A percentile compares a stretch with the other conserved stretches of the same genome.
Conservation (phyloP, 345 rosid genomes). For the Lepidium aucheri region DNA sequence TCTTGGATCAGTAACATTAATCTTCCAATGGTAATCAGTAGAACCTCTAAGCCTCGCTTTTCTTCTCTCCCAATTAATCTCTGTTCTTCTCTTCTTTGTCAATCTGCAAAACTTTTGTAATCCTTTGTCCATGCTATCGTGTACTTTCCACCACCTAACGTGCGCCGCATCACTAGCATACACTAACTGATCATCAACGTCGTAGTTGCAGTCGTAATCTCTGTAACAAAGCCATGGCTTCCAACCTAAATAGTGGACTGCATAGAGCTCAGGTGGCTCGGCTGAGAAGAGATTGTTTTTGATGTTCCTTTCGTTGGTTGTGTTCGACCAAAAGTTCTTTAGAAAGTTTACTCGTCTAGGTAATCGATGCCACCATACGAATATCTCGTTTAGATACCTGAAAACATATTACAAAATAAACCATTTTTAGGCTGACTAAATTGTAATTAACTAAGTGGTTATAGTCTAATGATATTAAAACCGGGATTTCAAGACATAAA, state of each 20-base stretch:
- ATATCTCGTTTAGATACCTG: conserved; percentile 64
- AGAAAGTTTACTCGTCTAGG: conserved; percentile 74
- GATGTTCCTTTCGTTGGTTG: conserved; percentile 47
- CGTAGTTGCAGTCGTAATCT: conserved; percentile 91
- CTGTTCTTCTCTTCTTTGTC: conserved; percentile 51
- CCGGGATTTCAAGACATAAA: too few relatives aligned
- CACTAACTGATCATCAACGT: conserved; percentile 46
- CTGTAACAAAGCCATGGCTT: conserved; percentile 93
- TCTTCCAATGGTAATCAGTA: conserved; percentile 62
- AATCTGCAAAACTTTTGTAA: conserved; percentile 65
- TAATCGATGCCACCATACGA: conserved; percentile 90
- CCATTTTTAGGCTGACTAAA: not conserved
- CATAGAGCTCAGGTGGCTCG: conserved; percentile 69
- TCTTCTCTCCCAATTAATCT: conserved; percentile 71
- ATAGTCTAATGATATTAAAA: too few relatives aligned
- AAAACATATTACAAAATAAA: not conserved
- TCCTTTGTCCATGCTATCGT: conserved; percentile 55
- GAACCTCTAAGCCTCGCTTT: conserved; percentile 44
- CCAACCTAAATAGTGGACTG: conserved; percentile 73
- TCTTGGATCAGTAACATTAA: conserved; percentile 69
- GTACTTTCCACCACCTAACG: conserved; percentile 73
- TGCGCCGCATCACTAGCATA: conserved; percentile 90
- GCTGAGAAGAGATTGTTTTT: conserved; percentile 70
- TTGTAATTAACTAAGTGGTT: too few relatives aligned
- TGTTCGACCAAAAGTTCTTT: conserved; percentile 89